A percentile compares a stretch with the other conserved stretches of the same genome.
Conservation (phyloP, 164 flowering plant genomes). For the Piper longum region DNA sequence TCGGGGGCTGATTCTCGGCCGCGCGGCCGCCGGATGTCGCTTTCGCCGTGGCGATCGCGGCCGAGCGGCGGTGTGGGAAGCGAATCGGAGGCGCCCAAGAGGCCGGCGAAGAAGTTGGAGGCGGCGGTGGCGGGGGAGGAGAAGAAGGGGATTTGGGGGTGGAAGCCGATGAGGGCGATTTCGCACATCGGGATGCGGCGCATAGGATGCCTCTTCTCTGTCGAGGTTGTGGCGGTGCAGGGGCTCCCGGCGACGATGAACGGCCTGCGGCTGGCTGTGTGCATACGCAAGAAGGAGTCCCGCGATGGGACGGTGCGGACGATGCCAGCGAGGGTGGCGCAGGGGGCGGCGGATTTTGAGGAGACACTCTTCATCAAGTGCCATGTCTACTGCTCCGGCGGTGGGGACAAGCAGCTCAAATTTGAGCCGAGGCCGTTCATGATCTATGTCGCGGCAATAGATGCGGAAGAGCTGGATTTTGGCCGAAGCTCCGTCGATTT, state of each 20-base stretch:
- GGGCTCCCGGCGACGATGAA: conserved; percentile 86
- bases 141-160: conserved; percentile 75
- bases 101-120: not conserved
- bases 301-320: conserved; percentile 84
- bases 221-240: conserved; percentile 69
- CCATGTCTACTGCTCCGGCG: conserved; percentile 46
- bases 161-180: conserved; percentile 87
- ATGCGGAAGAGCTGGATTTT: conserved; percentile 75
- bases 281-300: conserved; percentile 58
- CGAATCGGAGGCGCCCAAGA: not conserved
- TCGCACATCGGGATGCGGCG: conserved; percentile 75
- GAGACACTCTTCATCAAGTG: conserved; percentile 74
- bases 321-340: conserved; percentile 79
- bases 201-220: conserved; percentile 69
- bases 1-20: not conserved
- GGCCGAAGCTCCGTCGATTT: conserved; percentile 64
- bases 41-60: conserved; percentile 81
- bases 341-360: conserved; percentile 89
- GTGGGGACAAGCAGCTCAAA: conserved; percentile 21
- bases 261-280: conserved; percentile 73
- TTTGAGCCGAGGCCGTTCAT: conserved; percentile 74
- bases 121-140: conserved; percentile 7
- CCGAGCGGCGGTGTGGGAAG: conserved; percentile 15
- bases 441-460: conserved; percentile 59
- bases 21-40: conserved; percentile 53